These are phyloP conservation scores for Chrysanthemum seticuspe DNA, from an alignment of 129 eudicot genomes.

Conservation along the genomic window DNA sequence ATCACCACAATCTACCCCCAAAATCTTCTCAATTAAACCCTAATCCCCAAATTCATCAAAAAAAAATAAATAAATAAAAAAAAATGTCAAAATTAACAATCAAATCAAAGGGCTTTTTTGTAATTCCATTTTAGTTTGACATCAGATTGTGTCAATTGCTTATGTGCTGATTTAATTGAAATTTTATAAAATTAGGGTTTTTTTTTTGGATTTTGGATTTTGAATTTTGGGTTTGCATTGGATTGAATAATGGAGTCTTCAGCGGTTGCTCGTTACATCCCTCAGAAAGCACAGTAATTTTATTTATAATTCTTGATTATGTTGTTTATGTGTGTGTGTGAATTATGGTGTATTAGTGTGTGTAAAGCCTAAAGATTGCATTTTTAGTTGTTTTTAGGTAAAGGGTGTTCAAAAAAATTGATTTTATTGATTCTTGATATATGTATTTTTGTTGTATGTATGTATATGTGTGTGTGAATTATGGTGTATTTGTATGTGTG, in stretches of 20 bases:
- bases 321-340: not conserved
- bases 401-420: too few species aligned
- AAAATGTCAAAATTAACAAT: not conserved
- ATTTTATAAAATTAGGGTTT: slow-evolving; percentile 23
- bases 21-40: slow-evolving; percentile 24
- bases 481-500: not conserved
- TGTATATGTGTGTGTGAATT: too few species aligned
- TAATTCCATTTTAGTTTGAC: not conserved
- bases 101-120: slow-evolving; percentile 15
- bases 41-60: slow-evolving; percentile 10
- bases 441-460: too few species aligned
- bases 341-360: too few species aligned
- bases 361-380: too few species aligned
- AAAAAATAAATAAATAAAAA: too few species aligned
- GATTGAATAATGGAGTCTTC: slow-evolving; percentile 46
- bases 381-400: too few species aligned
- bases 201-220: not conserved
- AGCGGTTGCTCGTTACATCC: slow-evolving; percentile 31
- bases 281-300: slow-evolving; percentile 44
- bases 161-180: not conserved
- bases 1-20: slow-evolving; percentile 22
- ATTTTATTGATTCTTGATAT: too few species aligned
- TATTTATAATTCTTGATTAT: not conserved
- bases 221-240: not conserved
- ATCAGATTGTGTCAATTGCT: too few species aligned